These are phyloP conservation scores for Aspergillus chevalieri DNA, from an alignment of 2,329 filamentous ascomycete genomes.

Conservation along the genomic window DNA sequence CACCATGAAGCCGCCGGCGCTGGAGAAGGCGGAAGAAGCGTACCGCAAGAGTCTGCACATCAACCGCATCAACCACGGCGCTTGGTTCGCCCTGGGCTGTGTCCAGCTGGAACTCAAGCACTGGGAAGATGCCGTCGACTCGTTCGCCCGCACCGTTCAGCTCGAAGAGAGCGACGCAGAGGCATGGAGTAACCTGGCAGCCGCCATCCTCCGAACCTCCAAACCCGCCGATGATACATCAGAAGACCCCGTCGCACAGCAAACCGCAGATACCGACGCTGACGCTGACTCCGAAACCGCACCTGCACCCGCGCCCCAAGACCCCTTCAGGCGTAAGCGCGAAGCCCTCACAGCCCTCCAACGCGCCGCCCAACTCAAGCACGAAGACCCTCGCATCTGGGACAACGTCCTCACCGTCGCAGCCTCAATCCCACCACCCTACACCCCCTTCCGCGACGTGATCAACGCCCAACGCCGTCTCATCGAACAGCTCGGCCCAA, in stretches of 20 bases:
- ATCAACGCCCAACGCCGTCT: constrained; percentile 68
- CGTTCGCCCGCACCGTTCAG: constrained; percentile 76
- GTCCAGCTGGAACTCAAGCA: constrained; percentile 71
- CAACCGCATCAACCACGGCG: constrained; percentile 72
- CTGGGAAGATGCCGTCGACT: constrained; percentile 73
- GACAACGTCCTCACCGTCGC: constrained; percentile 90
- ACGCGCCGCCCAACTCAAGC: constrained; percentile 73
- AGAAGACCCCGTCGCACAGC: constrained; percentile 23
- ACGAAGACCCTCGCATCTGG: constrained; percentile 90
- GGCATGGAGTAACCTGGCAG: constrained; percentile 91
- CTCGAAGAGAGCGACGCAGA: constrained; percentile 84
- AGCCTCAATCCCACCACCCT: constrained; percentile 66
- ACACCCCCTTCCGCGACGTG: constrained; percentile 62
- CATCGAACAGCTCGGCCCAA: constrained; percentile 62
- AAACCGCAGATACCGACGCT: constrained; percentile 22
- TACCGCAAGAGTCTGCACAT: constrained; percentile 71
- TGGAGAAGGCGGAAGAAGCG: constrained; percentile 64
- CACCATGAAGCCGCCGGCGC: constrained; percentile 53
- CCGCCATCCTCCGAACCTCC: constrained; percentile 59
- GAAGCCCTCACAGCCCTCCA: constrained; percentile 83
- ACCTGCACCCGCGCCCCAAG: constrained; percentile 17
- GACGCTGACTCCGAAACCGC: constrained; percentile 4
- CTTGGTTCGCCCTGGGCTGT: constrained; percentile 89
- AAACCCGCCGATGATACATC: constrained; percentile 21
- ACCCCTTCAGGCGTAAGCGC: constrained; percentile 57